These are phyloP conservation scores for Linnemannia zychae DNA, from an alignment of 192 early-diverging fungal species.

Conservation along the genomic window DNA sequence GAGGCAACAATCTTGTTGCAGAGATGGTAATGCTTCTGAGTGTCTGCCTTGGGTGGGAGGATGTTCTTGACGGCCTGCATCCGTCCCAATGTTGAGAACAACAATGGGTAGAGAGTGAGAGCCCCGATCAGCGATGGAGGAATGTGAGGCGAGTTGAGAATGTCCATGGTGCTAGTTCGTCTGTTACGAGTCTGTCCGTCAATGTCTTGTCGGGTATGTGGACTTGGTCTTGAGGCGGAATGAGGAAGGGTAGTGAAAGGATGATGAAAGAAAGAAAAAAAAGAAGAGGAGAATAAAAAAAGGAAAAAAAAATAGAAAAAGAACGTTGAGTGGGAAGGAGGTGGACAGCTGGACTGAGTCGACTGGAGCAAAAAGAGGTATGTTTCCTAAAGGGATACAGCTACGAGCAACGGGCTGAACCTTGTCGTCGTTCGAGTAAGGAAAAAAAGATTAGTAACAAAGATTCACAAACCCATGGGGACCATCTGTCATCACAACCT, in stretches of 20 bases:
- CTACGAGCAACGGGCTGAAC: background rate
- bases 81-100: conserved; percentile 33
- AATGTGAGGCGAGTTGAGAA: conserved; percentile 31
- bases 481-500: conserved; percentile 1
- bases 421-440: background rate
- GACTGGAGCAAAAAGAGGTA: background rate
- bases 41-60: conserved; percentile 47
- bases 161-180: conserved; percentile 30
- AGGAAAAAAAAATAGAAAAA: conserved; percentile 17
- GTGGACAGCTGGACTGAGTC: background rate
- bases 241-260: background rate
- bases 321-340: conserved; percentile 9
- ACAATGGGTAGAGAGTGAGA: conserved; percentile 43
- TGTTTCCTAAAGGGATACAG: background rate
- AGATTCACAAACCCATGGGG: background rate
- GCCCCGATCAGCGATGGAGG: conserved; percentile 45
- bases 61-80: conserved; percentile 32
- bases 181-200: background rate
- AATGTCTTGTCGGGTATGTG: background rate
- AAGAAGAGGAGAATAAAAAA: conserved; percentile 1
- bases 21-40: conserved; percentile 52
- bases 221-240: background rate
- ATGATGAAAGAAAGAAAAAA: background rate
- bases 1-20: conserved; percentile 59
- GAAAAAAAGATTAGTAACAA: background rate